Base-by-base conservation (phyloP, 2,329 filamentous ascomycete species). In the Ambrosiella beaveri region DNA sequence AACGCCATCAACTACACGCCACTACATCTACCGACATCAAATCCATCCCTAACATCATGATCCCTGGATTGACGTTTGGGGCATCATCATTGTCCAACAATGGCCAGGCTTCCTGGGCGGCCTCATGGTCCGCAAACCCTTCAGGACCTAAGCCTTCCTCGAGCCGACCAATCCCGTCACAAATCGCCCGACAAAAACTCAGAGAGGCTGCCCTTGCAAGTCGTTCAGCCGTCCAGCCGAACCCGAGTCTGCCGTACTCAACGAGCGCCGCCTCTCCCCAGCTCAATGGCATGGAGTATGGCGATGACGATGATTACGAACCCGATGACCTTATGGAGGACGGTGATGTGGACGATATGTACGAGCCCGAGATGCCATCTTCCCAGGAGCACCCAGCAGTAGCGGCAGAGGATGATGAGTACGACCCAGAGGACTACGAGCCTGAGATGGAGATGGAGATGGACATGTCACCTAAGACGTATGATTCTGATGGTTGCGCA, bases 41-140 rank as follows among this genome's bases (percentile, higher is more conserved):
- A 7, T 11, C 3, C 15, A 19, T 36, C 17, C 8, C 2, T 6
- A n/a, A 12, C 12, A 62, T 54, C 15, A 63, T 63, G 51, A 66
- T 66, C n/a, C 65, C 65, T 3, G 65, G 65, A 8, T 62, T 66
- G 7, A 62, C 63, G 8, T 62, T 64, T 17, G 59, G 62, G n/a
- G 54, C 50, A 35, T 13, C 36, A 13, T 27, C 40, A 15, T 5
- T 35, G 8, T 36, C 38, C 17, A 50, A 19, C 11, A 60, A 47
- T 12, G 41, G 12, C 7, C 38, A 51, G 45, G 39, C 58, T 27
- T 57, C 58, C 9, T 60, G 58, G 58, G 58, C 55, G n/a, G 55
- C 58, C 7, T 54, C 54, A 47, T 57, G 54, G 55, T 41, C 54
- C 15, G 19, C 39, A 19, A 15, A 45, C 6, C 27, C 49, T 15